Conservation (phyloP, 352 stramenopile genomes). For the Globisporangium iwayamae region DNA sequence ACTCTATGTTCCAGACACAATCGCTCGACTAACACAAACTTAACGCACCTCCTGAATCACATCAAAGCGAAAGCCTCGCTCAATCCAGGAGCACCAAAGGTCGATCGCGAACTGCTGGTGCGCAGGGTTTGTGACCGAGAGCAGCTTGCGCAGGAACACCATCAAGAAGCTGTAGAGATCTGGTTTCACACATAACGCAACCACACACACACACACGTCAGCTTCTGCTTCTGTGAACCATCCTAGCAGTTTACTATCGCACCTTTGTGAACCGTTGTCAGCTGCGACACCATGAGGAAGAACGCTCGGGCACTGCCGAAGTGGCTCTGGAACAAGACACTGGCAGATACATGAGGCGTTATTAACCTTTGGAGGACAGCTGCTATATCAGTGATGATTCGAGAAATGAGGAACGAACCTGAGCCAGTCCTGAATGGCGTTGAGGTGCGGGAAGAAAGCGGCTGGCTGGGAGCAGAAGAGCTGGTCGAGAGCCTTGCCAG, state of each 20-base stretch:
- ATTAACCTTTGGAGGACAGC: constrained; percentile 4
- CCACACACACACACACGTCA: neutral
- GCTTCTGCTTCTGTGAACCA: neutral
- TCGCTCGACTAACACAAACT: neutral
- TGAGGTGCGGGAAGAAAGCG: constrained; percentile 39
- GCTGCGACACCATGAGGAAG: constrained; percentile 45
- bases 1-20: too few relatives aligned
- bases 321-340: constrained; percentile 43
- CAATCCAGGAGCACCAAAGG: constrained; percentile 69
- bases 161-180: constrained; percentile 82
- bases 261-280: constrained; percentile 48
- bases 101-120: constrained; percentile 64
- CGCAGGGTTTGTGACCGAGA: constrained; percentile 40
- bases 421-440: constrained; percentile 68
- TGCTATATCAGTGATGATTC: neutral
- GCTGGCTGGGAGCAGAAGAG: constrained; percentile 26
- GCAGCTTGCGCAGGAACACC: constrained; percentile 73
- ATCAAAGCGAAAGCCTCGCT: constrained; percentile 38
- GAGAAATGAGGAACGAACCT: constrained; percentile 23
- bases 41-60: constrained; percentile 57
- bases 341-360: constrained; percentile 4
- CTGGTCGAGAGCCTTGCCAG: constrained; percentile 18
- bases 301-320: constrained; percentile 34
- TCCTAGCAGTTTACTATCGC: neutral
- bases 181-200: constrained; percentile 18